Evolutionary conservation across 345 rosid species (phyloP).

Genomic region (Aurinia saxatilis): DNA sequence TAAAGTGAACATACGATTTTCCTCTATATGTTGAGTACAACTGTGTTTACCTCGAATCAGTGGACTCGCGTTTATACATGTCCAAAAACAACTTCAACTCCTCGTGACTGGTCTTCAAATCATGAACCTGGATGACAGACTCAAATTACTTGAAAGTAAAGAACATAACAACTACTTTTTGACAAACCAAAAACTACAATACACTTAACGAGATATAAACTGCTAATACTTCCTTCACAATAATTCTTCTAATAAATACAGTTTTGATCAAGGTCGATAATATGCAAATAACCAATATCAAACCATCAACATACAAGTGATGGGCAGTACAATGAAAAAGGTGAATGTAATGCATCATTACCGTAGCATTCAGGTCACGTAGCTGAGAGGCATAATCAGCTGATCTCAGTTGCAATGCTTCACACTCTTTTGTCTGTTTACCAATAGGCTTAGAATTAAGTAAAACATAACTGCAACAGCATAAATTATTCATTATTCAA

Average conservation of each 20-base stretch:
- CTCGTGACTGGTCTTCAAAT: constrained; percentile 50
- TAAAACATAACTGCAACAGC: constrained; percentile 8
- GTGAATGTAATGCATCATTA: constrained; percentile 36
- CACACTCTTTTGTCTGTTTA: constrained; percentile 65
- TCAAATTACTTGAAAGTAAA: constrained; percentile 6
- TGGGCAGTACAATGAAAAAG: constrained; percentile 1
- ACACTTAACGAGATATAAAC: neutral
- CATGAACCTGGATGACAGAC: constrained; percentile 54
- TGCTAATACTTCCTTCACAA: neutral
- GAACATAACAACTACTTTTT: constrained; percentile 1
- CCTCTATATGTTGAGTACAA: neutral
- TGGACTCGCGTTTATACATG: constrained; percentile 77
- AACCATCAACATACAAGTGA: neutral
- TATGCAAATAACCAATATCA: neutral
- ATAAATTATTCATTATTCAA: neutral
- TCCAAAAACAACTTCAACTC: constrained; percentile 84
- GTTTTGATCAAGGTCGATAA: neutral
- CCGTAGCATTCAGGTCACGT: constrained; percentile 59
- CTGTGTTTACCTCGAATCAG: constrained; percentile 55
- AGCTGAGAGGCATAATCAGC: constrained; percentile 55
- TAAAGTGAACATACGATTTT: neutral
- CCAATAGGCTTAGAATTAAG: constrained; percentile 16
- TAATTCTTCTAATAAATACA: neutral
- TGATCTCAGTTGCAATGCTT: constrained; percentile 48
- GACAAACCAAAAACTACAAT: neutral